Evolutionary conservation across 73 alveolate species (phyloP).

Genomic region (Breviolum minutum): DNA sequence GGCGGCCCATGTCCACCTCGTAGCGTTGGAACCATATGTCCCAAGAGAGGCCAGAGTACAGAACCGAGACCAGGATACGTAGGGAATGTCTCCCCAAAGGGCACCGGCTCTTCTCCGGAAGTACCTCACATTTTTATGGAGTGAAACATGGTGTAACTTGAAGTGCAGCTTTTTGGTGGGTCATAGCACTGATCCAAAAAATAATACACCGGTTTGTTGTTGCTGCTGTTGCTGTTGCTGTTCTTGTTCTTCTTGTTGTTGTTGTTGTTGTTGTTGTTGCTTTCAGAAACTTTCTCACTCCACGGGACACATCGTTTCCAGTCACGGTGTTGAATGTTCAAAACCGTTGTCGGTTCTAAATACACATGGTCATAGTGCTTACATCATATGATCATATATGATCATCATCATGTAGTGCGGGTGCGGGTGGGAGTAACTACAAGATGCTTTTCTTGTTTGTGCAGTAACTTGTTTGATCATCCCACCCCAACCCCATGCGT

Average conservation of each 20-base stretch:
- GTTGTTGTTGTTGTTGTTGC: too few relatives aligned
- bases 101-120: constrained; percentile 73
- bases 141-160: background rate
- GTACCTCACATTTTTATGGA: constrained; percentile 4
- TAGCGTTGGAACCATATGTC: constrained; percentile 80
- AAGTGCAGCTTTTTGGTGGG: background rate
- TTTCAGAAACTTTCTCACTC: background rate
- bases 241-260: too few relatives aligned
- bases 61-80: constrained; percentile 64
- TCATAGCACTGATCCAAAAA: background rate
- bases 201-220: background rate
- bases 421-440: too few relatives aligned
- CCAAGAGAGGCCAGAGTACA: constrained; percentile 80
- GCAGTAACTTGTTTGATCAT: too few relatives aligned
- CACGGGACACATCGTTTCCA: background rate
- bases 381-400: too few relatives aligned
- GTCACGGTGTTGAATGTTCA: too few relatives aligned
- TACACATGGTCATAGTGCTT: too few relatives aligned
- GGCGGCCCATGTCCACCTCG: background rate
- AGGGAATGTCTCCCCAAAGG: constrained; percentile 41
- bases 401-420: too few relatives aligned
- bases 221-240: too few relatives aligned
- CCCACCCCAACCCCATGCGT: too few relatives aligned
- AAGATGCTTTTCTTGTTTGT: too few relatives aligned
- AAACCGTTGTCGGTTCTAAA: too few relatives aligned